Base-by-base conservation (phyloP, 257 asterid species). In the Ilex asprella region DNA sequence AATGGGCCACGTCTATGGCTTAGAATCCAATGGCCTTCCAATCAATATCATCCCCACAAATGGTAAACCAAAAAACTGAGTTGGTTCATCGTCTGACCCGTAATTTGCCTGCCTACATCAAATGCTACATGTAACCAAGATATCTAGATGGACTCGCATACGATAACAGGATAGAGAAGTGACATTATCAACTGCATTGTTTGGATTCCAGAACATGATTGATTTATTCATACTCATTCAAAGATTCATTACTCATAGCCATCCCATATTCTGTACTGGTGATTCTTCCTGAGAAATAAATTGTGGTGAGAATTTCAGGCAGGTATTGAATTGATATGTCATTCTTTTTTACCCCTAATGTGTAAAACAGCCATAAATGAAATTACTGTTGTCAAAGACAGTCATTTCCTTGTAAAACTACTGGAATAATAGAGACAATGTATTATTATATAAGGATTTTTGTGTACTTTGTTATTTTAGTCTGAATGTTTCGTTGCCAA, bases 1-100 rank as follows among this genome's bases (percentile, higher is more conserved):
- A 74, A 86, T 92, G 99, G 99, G 97, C 35, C 99, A 92, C n/a
- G 73, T 86, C 5, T 92, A 92, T 60, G 97, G 92, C 35, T 27
- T 78, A 5, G 89, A 81, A 27, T 46, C 68, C 50, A 88, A 81
- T 8, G 86, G 95, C 41, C 58, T 46, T 62, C 86, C 89, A 56
- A 65, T 80, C 57, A 39, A 74, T 57, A 78, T 78, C 81, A 69
- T 59, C 81, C 72, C 61, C 72, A 73, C 63, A 63, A 89, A 70
- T 2, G 81, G 75, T 56, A 64, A 54, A 16, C 63, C 76, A 12
- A 67, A 21, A 60, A 49, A 56, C 55, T 35, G 84, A 62, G 65
- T 47, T 29, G 72, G 11, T 27, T 44, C 15, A 61, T 44, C 27
- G 9, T 60, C 55, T 5, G 75, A 78, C 46, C 59, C 63, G 0